Percentiles rank a stretch among this genome's conserved stretches.
These are phyloP conservation scores for Coelastrella sp. DNA, from an alignment of 139 green algal genomes.

Conservation along the genomic window DNA sequence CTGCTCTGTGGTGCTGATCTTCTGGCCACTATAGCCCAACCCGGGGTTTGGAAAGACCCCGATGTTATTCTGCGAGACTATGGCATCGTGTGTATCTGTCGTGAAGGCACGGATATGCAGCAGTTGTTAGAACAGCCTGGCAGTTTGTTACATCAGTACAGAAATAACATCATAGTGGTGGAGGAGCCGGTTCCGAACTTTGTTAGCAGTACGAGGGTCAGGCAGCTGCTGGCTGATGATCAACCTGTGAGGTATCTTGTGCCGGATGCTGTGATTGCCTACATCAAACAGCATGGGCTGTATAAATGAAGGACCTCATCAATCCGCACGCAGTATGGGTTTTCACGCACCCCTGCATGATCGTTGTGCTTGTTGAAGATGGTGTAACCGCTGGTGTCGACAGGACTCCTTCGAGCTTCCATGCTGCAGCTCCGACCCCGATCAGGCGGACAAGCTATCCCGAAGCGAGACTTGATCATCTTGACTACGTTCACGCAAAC, in stretches of 20 bases:
- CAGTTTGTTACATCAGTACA: conserved; percentile 6
- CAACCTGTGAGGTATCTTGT: conserved; percentile 53
- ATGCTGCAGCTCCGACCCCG: too few relatives aligned
- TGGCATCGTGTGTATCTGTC: conserved; percentile 70
- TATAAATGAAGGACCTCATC: not conserved
- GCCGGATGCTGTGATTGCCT: conserved; percentile 48
- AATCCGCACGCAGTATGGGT: too few relatives aligned
- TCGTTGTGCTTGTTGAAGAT: too few relatives aligned
- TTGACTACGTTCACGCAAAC: too few relatives aligned
- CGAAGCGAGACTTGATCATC: too few relatives aligned
- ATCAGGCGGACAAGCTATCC: too few relatives aligned
- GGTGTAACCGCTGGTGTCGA: too few relatives aligned
- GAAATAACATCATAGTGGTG: conserved; percentile 53
- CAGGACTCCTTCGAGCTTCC: too few relatives aligned
- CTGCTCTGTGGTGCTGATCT: conserved; percentile 85
- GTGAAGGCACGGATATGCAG: conserved; percentile 54
- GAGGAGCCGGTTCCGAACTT: conserved; percentile 55
- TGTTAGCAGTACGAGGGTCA: conserved; percentile 57
- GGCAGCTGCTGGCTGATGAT: conserved; percentile 45
- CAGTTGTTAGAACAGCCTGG: conserved; percentile 43
- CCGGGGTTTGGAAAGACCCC: conserved; percentile 82
- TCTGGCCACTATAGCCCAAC: conserved; percentile 74
- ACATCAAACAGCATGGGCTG: conserved; percentile 50
- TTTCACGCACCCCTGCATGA: too few relatives aligned
- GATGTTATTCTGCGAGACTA: conserved; percentile 64